phyloP scores from a whole-genome alignment of 2,329 filamentous ascomycete genomes.

The Colletotrichum lindemuthianum region DNA sequence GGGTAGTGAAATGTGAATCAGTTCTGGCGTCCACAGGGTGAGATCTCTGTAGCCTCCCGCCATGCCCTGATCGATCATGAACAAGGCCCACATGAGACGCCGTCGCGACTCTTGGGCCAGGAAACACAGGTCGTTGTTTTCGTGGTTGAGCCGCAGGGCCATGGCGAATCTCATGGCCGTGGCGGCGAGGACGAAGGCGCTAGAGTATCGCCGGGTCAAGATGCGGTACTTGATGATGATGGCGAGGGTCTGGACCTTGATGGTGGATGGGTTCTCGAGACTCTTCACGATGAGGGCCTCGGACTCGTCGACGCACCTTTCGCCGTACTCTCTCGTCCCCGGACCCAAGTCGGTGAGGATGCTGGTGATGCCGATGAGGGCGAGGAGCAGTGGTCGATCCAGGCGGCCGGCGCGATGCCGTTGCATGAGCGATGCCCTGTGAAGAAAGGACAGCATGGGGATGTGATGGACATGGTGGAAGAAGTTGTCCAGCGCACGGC shows the following conservation, averaged over 20 bases:
- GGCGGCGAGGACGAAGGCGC: slow-evolving; percentile 59
- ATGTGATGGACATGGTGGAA: slow-evolving; percentile 69
- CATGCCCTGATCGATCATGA: slow-evolving; percentile 58
- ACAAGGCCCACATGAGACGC: slow-evolving; percentile 60
- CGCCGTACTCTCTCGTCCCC: slow-evolving; percentile 62
- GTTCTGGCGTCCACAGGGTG: slow-evolving; percentile 55
- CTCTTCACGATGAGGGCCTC: slow-evolving; percentile 62
- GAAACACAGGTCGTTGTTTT: slow-evolving; percentile 56
- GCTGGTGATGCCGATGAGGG: slow-evolving; percentile 65
- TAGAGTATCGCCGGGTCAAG: slow-evolving; percentile 55
- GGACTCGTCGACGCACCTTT: slow-evolving; percentile 64
- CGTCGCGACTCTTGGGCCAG: slow-evolving; percentile 56
- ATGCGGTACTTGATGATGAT: slow-evolving; percentile 60
- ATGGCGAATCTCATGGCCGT: slow-evolving; percentile 58
- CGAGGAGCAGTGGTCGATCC: slow-evolving; percentile 63
- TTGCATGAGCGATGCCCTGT: slow-evolving; percentile 69
- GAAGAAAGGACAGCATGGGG: slow-evolving; percentile 67
- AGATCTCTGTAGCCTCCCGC: slow-evolving; percentile 58
- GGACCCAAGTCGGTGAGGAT: slow-evolving; percentile 65
- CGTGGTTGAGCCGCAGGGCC: slow-evolving; percentile 60
- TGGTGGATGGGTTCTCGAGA: slow-evolving; percentile 65
- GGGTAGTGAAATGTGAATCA: slow-evolving; percentile 57
- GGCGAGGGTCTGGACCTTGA: slow-evolving; percentile 58
- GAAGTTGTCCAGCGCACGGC: slow-evolving; percentile 65
- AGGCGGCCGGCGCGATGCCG: slow-evolving; percentile 66